Evolutionary conservation across 768 basidiomycete genomes (phyloP).

Genomic region (Mycena leptocephala): DNA sequence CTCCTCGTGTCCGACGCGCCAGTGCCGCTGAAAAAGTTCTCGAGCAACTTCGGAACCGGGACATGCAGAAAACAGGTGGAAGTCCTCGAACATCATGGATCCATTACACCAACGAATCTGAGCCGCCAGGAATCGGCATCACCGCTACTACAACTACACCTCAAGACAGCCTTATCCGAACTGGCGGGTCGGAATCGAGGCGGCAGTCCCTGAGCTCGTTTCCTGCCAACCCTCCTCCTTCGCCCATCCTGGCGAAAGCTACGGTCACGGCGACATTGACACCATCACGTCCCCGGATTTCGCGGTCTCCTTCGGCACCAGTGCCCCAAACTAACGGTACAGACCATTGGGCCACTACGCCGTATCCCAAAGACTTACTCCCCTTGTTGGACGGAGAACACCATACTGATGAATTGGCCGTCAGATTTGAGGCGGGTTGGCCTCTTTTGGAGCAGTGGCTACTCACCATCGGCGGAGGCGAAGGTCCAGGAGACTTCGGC

Average conservation of each 20-base stretch:
- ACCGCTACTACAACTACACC: constrained; percentile 29
- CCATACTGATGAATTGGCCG: constrained; percentile 92
- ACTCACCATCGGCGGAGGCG: constrained; percentile 70
- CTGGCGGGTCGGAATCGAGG: constrained; percentile 51
- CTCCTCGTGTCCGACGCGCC: constrained; percentile 60
- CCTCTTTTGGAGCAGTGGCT: constrained; percentile 85
- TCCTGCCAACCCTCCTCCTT: constrained; percentile 56
- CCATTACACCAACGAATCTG: constrained; percentile 56
- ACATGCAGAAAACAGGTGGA: constrained; percentile 63
- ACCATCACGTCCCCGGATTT: constrained; percentile 64
- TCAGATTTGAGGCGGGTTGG: constrained; percentile 89
- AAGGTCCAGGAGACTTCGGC: constrained; percentile 79
- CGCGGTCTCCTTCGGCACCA: constrained; percentile 75
- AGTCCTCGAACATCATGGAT: constrained; percentile 62
- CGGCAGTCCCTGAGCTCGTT: constrained; percentile 57
- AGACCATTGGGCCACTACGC: constrained; percentile 25
- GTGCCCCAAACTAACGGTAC: constrained; percentile 41
- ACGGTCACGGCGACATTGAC: constrained; percentile 46
- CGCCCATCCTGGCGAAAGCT: constrained; percentile 56
- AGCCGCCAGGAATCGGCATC: constrained; percentile 30
- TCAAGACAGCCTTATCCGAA: constrained; percentile 30
- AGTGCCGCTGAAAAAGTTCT: constrained; percentile 82
- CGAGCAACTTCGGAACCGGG: constrained; percentile 74
- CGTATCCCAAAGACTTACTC: constrained; percentile 73
- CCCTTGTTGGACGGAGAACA: constrained; percentile 89